Conservation (phyloP, 2,329 filamentous ascomycete genomes). For the Claviceps capensis region DNA sequence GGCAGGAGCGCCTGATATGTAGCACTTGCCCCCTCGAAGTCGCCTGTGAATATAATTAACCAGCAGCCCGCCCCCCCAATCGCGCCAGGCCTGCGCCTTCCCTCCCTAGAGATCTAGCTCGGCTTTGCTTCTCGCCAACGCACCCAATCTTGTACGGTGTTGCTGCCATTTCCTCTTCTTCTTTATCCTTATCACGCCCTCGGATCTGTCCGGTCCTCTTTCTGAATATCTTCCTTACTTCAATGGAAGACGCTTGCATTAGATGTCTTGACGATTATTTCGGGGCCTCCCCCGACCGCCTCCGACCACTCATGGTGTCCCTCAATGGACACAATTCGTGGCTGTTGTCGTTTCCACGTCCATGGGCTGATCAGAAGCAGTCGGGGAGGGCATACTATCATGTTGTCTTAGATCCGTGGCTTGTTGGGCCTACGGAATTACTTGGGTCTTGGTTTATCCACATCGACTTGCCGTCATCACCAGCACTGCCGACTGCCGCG, state of each 20-base stretch:
- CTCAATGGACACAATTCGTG: constrained; percentile 23
- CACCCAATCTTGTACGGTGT: background rate
- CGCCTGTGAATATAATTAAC: background rate
- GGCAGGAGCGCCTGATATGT: background rate
- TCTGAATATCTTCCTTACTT: background rate
- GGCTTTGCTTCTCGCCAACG: background rate
- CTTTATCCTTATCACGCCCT: background rate
- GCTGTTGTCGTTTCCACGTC: constrained; percentile 20
- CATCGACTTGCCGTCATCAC: constrained; percentile 7
- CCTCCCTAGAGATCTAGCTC: background rate
- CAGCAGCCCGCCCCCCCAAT: background rate
- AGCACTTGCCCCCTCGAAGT: background rate
- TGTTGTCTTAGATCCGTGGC: constrained; percentile 21
- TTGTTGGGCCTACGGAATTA: constrained; percentile 13
- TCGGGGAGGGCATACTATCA: constrained; percentile 17
- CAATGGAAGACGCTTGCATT: constrained; percentile 7
- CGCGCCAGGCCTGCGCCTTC: background rate
- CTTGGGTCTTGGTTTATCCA: constrained; percentile 11
- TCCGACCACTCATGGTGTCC: constrained; percentile 16
- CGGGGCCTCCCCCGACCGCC: constrained; percentile 5
- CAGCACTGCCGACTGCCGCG: constrained; percentile 5
- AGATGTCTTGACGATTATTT: constrained; percentile 9
- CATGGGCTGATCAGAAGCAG: constrained; percentile 9
- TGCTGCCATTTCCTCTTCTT: background rate
- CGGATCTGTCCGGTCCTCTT: background rate